Conservation (phyloP, 202 grass and related monocot genomes). For the Setaria italica region DNA sequence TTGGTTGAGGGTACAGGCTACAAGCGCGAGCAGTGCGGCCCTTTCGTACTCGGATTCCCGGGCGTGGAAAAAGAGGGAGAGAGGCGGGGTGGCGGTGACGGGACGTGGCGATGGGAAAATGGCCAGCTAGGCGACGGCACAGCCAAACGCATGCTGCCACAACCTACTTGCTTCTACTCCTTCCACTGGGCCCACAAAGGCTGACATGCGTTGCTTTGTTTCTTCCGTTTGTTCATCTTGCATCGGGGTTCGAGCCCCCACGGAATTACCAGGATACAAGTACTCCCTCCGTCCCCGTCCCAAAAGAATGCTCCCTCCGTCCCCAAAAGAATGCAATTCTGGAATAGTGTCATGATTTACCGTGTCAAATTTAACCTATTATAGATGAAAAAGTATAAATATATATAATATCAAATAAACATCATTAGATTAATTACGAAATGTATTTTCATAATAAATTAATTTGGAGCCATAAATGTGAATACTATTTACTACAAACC, state of each 20-base stretch:
- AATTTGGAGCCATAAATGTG: too few relatives aligned
- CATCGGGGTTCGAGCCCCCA: neutral
- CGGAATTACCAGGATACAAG: neutral
- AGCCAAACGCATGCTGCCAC: neutral
- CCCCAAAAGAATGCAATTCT: too few relatives aligned
- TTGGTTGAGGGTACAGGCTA: constrained; percentile 1
- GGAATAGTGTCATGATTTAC: too few relatives aligned
- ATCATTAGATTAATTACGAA: too few relatives aligned
- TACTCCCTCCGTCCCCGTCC: too few relatives aligned
- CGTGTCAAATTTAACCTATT: too few relatives aligned
- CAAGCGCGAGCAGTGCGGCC: neutral
- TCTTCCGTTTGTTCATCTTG: neutral
- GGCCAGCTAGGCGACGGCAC: constrained; percentile 34
- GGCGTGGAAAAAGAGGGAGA: neutral
- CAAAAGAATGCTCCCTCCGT: too few relatives aligned
- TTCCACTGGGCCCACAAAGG: neutral
- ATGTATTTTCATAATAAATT: too few relatives aligned
- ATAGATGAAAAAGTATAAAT: too few relatives aligned
- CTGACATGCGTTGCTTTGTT: neutral
- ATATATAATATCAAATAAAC: too few relatives aligned
- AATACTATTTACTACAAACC: too few relatives aligned
- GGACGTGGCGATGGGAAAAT: constrained; percentile 1
- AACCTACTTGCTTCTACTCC: neutral
- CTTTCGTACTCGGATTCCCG: constrained; percentile 33
- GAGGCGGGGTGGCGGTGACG: neutral